Evolutionary conservation across 2,329 filamentous ascomycete species (phyloP), one percentile per base, ranked within the genome.

Genomic region (Neodidymelliopsis sp.): DNA sequence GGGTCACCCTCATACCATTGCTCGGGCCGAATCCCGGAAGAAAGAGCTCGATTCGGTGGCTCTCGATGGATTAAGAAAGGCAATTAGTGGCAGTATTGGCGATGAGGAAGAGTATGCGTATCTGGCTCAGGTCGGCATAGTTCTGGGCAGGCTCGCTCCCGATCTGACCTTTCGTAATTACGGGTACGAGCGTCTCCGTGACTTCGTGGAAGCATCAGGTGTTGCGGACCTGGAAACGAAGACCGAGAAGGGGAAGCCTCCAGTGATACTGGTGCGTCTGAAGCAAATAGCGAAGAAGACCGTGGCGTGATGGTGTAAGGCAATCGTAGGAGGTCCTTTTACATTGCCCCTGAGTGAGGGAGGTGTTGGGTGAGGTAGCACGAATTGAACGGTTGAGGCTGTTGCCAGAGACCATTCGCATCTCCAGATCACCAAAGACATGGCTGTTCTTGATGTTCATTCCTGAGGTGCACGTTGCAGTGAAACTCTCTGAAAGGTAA

Each of bases 151-250:
- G 33, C 38, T 67, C 2, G 60, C 57, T 5, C 63, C 62, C 0
- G 57, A 66, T 33, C 31, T 69, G 15, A 56, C 67, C 18, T 53
- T 61, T 10, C 62, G 65, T 4, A 68, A 67, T 27, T 68, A 67
- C 31, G 67, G 65, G 2, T 66, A 56, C 31, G 38, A 43, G 15
- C 45, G 43, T 2, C 52, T 60, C 12, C 34, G 47, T 6, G 47
- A 43, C 4, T 50, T 59, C 22, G 44, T 59, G 4, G 53, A 59
- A 31, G 57, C 52, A 2, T 49, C 49, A 4, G 54, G 54, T 13
- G 55, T 62, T 2, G 50, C 50, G 6, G 48, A 62, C 15, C 8
- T 59, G 12, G 53, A 45, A 22, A 33, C 24, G 16, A 54, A 48
- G 22, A 40, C 25, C 3, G 41, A 51, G 29, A 49, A 42, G 5